Percentiles rank a stretch among this genome's conserved stretches.
Conservation (phyloP, 192 early-diverging fungal genomes). For the Coemansia sp. region DNA sequence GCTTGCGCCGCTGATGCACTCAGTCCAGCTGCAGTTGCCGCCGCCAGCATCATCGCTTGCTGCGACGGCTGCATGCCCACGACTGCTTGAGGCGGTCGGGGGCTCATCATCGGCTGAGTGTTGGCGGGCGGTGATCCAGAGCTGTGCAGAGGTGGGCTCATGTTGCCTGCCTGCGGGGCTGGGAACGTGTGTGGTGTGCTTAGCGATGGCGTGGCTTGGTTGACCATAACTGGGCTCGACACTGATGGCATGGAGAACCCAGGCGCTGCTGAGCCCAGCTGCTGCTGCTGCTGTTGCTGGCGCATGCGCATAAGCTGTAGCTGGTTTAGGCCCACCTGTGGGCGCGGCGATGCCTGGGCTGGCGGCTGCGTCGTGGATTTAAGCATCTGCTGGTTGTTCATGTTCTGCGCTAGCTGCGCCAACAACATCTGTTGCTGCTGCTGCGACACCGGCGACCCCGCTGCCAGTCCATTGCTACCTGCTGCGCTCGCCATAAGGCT, state of each 20-base stretch:
- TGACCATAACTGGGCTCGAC: conserved; percentile 26
- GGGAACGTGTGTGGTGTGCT: background rate
- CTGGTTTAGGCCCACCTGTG: conserved; percentile 29
- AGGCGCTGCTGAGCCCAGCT: conserved; percentile 3
- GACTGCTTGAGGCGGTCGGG: conserved; percentile 8
- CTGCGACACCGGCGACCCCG: background rate
- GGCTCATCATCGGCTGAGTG: background rate
- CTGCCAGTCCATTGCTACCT: conserved; percentile 3
- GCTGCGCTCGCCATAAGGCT: conserved; percentile 4
- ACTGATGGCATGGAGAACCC: background rate
- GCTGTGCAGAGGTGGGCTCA: background rate
- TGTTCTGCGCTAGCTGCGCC: conserved; percentile 38
- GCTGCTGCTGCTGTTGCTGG: conserved; percentile 38
- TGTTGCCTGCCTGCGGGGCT: background rate
- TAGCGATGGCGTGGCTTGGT: conserved; percentile 9
- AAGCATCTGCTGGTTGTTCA: conserved; percentile 41
- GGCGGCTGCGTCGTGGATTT: conserved; percentile 5
- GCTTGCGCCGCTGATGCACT: conserved; percentile 36
- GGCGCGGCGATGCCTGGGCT: conserved; percentile 14
- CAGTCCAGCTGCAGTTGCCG: conserved; percentile 37
- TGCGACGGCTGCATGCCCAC: conserved; percentile 33
- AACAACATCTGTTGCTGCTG: conserved; percentile 29
- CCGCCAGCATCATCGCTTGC: conserved; percentile 46
- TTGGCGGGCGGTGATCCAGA: background rate
- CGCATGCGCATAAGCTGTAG: conserved; percentile 41